Evolutionary conservation across 371 early-diverging fungal species (phyloP), one percentile per base, ranked within the genome.

Genomic region (Sporodiniella umbellata): DNA sequence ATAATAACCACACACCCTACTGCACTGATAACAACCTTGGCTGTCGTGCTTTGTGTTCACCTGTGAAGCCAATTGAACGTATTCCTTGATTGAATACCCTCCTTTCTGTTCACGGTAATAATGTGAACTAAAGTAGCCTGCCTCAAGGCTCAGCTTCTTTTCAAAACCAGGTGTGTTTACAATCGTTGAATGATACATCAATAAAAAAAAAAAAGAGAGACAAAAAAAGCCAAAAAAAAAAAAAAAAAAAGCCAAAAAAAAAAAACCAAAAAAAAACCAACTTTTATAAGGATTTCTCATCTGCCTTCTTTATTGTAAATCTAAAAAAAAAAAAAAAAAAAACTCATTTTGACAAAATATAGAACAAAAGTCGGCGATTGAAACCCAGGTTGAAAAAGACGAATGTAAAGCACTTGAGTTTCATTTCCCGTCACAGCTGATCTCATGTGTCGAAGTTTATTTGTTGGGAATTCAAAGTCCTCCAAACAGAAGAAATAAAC

Each of bases 21-120:
- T 37, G 42, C 64, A 64, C 5, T 31, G 42, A 33, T 45, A 39
- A 26, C 64, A 64, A 8, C 56, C 64, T 30, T 51, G 51, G 5
- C 52, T 45, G 42, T 53, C 58, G 30, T 62, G 62, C 33, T 56
- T 57, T 33, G 52, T 53, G 23, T 58, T 58, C 17, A 50, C 53
- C 45, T 62, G 62, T 30, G 58, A 53, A 4, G 59, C 49, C 10
- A 59, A 39, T 10, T 38, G 38, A 6, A 59, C 39, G 2, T 42
- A 40, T 21, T 59, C 59, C 30, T 48, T 25, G 15, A 53, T 23
- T 15, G 59, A 58, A 19, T 53, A 19, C 25, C 53, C 33, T 23
- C 53, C 44, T 8, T 51, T 46, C 33, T 53, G 48, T 11, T 56
- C 22, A 15, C 25, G 35, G 43, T 56, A 56, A 21, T 56, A 50